Evolutionary conservation across 2,329 filamentous ascomycete species (phyloP), one percentile per base, ranked within the genome.

Genomic region (Ophiostoma australiae): DNA sequence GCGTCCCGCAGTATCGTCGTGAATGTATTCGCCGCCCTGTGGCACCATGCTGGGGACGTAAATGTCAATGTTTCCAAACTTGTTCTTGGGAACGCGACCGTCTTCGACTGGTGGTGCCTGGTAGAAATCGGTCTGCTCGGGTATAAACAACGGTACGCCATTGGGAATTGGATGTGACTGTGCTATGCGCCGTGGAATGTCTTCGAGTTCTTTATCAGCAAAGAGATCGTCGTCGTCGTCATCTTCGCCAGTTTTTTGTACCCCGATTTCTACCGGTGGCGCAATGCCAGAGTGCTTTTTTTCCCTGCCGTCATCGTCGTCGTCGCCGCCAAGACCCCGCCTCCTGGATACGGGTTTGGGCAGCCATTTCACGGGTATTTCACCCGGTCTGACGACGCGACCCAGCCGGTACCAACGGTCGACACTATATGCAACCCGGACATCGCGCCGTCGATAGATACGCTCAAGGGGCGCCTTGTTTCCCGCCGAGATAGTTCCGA

Each of bases 1-100:
- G 69, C 86, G 86, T 1, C 86, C 83, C 0, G 91, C 90, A 69
- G 90, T 76, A 67, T 85, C 81, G 72, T 84, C 80, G 6, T 79
- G 76, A 33, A 98, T 82, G 78, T 98, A 93, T 1, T 88, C 85
- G 1, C 92, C 94, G 0, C 95, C 94, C 58, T 81, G 80, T 0
- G 95, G 95, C 0, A 98, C 84, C 95, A 99, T 98, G 73, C 89
- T 92, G 0, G 92, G 90, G 13, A 97, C 93, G 78, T 94, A 98
- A 55, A 97, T 86, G 76, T 98, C 95, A 72, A 98, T 90, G 77
- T 99, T 99, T 13, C 93, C 93, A 79, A 93, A 99, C 23, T 90
- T 89, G 77, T 99, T 99, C 80, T 92, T 94, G 0, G 95, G 94
- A 1, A 98, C 86, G 15, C 84, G 83, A 0, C 93, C 94, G 69